Base-by-base conservation (phyloP, 139 green algal genomes). In the Haematococcus sp. region DNA sequence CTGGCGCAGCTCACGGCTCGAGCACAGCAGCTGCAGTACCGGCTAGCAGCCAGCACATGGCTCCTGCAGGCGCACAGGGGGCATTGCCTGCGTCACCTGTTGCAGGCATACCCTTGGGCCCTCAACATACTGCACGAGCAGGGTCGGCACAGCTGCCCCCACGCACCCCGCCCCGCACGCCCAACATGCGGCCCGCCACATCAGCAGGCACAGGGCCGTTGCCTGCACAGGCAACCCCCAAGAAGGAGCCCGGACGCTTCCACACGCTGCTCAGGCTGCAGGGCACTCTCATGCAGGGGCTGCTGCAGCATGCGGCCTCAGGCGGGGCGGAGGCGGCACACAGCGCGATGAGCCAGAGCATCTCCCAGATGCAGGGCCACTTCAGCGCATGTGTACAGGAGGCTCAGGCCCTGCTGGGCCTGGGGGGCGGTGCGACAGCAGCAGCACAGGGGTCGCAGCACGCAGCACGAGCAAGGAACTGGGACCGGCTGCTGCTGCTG, bases 401-500 rank as follows among this genome's bases (percentile, higher is more conserved):
- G 58, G 58, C 58, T 16, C 20, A 19, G 58, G 20, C 25, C 3
- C 11, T 35, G 25, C 25, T n/a, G n/a, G 58, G 25, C n/a, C 20
- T 43, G 58, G 58, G 2, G 58, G 20, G 13, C 15, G 17, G 4
- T n/a, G 11, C 58, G 25, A 4, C 58, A 34, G 11, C 25, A 4
- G 27, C 27, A 19, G n/a, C n/a, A n/a, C n/a, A n/a, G n/a, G 25
- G 58, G 20, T 17, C 25, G 25, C 20, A 34, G 27, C 17, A 61
- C 5, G 58, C 11, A n/a, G 25, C 58, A 4, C 25, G 58, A 4
- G 25, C 25, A n/a, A 7, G 20, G 20, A 65, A 65, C 58, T 65
- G 58, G 58, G 27, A 27, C 58, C 58, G 58, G 25, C 58, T 65
- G 58, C 58, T 65, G n/a, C 58, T 35, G 25, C 58, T 65, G 58